These are phyloP conservation scores for Rhizophagus prolifer DNA, from an alignment of 192 early-diverging fungal species.

Conservation along the genomic window DNA sequence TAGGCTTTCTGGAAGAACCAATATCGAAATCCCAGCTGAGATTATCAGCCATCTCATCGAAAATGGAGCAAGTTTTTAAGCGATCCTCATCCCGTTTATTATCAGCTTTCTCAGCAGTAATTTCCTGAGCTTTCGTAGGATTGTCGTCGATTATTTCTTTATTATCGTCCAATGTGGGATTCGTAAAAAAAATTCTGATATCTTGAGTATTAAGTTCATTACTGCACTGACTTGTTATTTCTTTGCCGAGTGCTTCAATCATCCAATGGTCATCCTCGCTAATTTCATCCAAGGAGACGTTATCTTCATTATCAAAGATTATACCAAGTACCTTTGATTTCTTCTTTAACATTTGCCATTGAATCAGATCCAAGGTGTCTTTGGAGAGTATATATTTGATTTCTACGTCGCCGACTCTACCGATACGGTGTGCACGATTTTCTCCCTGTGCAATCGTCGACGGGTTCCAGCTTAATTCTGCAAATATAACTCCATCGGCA, in stretches of 20 bases:
- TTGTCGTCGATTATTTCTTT: too few relatives aligned
- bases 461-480: constrained; percentile 55
- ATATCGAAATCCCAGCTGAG: too few relatives aligned
- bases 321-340: not conserved
- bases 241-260: not conserved
- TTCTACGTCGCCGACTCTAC: constrained; percentile 40
- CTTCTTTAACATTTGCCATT: not conserved
- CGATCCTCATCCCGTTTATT: not conserved
- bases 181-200: not conserved
- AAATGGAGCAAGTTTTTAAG: too few relatives aligned
- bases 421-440: constrained; percentile 51
- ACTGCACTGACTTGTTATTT: not conserved
- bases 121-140: not conserved
- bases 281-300: not conserved
- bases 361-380: constrained; percentile 42
- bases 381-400: constrained; percentile 49
- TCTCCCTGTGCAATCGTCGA: constrained; percentile 46
- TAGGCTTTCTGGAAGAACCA: too few relatives aligned
- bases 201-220: not conserved
- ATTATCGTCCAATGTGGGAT: not conserved
- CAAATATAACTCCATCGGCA: constrained; percentile 53
- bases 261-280: not conserved
- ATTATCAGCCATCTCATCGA: too few relatives aligned
- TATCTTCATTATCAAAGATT: not conserved
- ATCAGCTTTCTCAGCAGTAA: not conserved